phyloP scores from a whole-genome alignment of 2,329 filamentous ascomycete species.

The Talaromyces sp. region DNA sequence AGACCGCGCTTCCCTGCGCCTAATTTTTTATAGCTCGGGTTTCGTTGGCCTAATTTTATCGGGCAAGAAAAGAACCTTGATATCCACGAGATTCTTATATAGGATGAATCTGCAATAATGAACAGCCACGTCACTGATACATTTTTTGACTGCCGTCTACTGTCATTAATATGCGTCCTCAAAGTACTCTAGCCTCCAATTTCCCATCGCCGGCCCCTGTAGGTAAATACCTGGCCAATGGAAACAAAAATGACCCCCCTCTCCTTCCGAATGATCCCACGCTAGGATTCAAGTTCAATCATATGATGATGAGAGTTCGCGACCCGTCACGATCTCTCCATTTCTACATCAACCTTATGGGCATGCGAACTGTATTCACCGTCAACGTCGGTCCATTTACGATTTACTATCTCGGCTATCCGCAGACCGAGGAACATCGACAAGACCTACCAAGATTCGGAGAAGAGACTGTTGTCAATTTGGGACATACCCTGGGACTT shows the following conservation, averaged over 20 bases:
- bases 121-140: no score
- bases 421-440: slow-evolving; percentile 23
- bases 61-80: no score
- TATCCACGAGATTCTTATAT: no score
- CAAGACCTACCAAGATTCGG: slow-evolving; percentile 27
- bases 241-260: slow-evolving; percentile 13
- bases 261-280: slow-evolving; percentile 22
- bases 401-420: slow-evolving; percentile 38
- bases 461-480: slow-evolving; percentile 20
- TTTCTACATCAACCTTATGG: slow-evolving; percentile 36
- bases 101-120: no score
- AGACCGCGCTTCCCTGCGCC: no score
- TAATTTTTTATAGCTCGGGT: no score
- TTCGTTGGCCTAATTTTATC: no score
- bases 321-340: slow-evolving; percentile 30
- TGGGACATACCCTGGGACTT: slow-evolving; percentile 30
- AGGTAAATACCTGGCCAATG: no score
- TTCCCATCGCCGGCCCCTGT: neutral
- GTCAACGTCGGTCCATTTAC: slow-evolving; percentile 38
- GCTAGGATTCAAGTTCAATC: slow-evolving; percentile 32
- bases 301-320: slow-evolving; percentile 34
- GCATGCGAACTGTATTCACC: slow-evolving; percentile 36
- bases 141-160: no score
- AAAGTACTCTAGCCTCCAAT: no score
- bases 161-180: no score